Conservation (phyloP, 1,284 basidiomycete species). For the Cerrena zonata region DNA sequence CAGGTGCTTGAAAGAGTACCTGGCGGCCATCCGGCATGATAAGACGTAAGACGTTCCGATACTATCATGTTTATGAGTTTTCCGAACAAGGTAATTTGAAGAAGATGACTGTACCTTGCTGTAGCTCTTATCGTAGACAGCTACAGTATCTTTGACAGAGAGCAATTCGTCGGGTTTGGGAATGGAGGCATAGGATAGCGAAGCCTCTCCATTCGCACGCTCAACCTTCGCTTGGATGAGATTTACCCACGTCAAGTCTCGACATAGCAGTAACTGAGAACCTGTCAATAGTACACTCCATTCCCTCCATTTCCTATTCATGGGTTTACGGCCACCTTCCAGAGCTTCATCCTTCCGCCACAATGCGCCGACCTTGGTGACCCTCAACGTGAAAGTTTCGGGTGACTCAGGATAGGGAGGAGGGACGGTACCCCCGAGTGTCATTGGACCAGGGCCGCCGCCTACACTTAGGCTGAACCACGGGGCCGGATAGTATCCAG, state of each 20-base stretch:
- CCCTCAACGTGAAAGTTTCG: constrained; percentile 55
- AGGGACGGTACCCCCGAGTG: constrained; percentile 14
- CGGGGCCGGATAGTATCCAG: constrained; percentile 35
- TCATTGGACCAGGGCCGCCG: constrained; percentile 26
- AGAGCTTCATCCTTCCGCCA: constrained; percentile 79
- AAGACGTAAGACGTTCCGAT: constrained; percentile 68
- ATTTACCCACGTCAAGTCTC: constrained; percentile 70
- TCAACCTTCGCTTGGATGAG: constrained; percentile 51
- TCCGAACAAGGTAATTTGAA: neutral
- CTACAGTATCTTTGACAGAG: constrained; percentile 73
- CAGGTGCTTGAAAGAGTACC: constrained; percentile 72
- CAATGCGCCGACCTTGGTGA: constrained; percentile 80
- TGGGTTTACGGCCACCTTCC: constrained; percentile 72
- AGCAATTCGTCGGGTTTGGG: constrained; percentile 86
- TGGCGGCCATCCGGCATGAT: constrained; percentile 73
- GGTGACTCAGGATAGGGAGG: constrained; percentile 16
- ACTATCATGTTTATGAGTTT: constrained; percentile 7
- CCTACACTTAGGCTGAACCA: constrained; percentile 46
- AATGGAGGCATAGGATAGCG: constrained; percentile 48
- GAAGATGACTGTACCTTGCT: constrained; percentile 49
- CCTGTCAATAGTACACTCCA: constrained; percentile 85
- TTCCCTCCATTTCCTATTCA: constrained; percentile 81
- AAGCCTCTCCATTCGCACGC: constrained; percentile 32
- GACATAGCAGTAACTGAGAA: constrained; percentile 89
- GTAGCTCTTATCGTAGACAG: constrained; percentile 75